Evolutionary conservation across 495 filamentous ascomycete species (phyloP).

Genomic region (Lasiosphaeria ovina): DNA sequence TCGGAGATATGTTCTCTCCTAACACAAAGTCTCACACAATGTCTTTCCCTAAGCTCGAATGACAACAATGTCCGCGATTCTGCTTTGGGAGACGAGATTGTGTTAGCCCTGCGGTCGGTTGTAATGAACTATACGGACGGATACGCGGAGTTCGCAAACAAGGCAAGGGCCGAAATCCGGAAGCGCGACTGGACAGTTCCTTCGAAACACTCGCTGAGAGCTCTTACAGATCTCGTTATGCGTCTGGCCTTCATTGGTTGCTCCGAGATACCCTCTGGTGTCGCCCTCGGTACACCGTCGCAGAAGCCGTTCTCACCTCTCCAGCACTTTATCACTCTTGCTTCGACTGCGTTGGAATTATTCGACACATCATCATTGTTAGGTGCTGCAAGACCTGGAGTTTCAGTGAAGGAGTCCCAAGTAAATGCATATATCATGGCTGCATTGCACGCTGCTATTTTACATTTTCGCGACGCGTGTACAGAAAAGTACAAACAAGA

Average conservation of each 20-base stretch:
- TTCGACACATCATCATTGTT: constrained; percentile 23
- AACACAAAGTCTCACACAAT: constrained; percentile 18
- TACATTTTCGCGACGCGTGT: constrained; percentile 34
- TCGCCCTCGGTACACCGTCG: constrained; percentile 8
- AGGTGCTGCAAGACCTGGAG: background rate
- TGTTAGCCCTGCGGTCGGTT: constrained; percentile 37
- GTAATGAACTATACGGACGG: constrained; percentile 37
- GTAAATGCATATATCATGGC: constrained; percentile 27
- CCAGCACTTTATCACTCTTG: constrained; percentile 26
- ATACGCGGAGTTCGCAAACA: constrained; percentile 24
- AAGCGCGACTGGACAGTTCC: constrained; percentile 30
- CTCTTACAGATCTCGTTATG: constrained; percentile 28
- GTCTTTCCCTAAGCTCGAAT: constrained; percentile 27
- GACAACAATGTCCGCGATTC: constrained; percentile 27
- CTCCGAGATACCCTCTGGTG: constrained; percentile 26
- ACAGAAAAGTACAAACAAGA: constrained; percentile 16
- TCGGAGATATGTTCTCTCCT: constrained; percentile 35
- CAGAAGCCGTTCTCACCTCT: constrained; percentile 21
- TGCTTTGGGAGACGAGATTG: constrained; percentile 38
- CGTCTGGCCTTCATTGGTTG: constrained; percentile 36
- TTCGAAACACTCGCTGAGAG: constrained; percentile 25
- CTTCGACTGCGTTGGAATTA: constrained; percentile 22
- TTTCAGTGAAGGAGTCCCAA: background rate
- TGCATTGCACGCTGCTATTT: constrained; percentile 26
- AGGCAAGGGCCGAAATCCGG: constrained; percentile 26